phyloP scores from a whole-genome alignment of 768 basidiomycete species.

The Panaeolus cyanescens region DNA sequence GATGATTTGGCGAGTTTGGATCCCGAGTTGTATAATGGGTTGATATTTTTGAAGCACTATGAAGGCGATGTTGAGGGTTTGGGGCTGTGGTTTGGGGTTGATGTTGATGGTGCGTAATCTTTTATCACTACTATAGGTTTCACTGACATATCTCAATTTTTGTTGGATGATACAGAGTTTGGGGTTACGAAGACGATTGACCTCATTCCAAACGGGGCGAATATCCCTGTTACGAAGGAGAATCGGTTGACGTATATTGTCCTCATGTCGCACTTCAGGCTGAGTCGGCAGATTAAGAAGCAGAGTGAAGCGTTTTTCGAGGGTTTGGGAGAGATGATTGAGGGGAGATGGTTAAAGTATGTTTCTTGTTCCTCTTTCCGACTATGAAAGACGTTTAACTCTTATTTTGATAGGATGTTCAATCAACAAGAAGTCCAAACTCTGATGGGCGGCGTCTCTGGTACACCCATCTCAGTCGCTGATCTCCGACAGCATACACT shows the following conservation, averaged over 20 bases:
- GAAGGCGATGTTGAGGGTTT: conserved; percentile 85
- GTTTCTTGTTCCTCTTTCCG: conserved; percentile 11
- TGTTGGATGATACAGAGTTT: conserved; percentile 58
- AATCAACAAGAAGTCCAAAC: conserved; percentile 96
- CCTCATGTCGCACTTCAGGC: conserved; percentile 83
- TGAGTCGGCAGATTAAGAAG: conserved; percentile 84
- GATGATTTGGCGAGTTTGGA: conserved; percentile 94
- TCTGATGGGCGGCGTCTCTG: conserved; percentile 79
- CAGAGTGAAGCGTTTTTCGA: conserved; percentile 90
- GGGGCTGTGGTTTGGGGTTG: conserved; percentile 86
- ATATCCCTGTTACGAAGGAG: conserved; percentile 83
- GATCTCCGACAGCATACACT: conserved; percentile 78
- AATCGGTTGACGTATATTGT: conserved; percentile 91
- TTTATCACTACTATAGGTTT: not conserved
- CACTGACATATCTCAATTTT: conserved; percentile 2
- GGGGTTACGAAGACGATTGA: conserved; percentile 77
- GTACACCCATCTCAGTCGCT: conserved; percentile 80
- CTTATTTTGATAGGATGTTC: conserved; percentile 72
- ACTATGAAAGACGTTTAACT: not conserved
- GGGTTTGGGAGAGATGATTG: conserved; percentile 90
- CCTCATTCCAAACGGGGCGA: conserved; percentile 79
- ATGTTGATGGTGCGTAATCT: conserved; percentile 68
- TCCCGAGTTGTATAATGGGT: conserved; percentile 88
- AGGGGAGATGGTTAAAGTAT: conserved; percentile 83
- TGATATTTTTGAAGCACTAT: conserved; percentile 93